Percentiles rank a stretch among this genome's conserved stretches.
phyloP scores from a whole-genome alignment of 495 filamentous ascomycete genomes.

The Talaromyces adpressus region DNA sequence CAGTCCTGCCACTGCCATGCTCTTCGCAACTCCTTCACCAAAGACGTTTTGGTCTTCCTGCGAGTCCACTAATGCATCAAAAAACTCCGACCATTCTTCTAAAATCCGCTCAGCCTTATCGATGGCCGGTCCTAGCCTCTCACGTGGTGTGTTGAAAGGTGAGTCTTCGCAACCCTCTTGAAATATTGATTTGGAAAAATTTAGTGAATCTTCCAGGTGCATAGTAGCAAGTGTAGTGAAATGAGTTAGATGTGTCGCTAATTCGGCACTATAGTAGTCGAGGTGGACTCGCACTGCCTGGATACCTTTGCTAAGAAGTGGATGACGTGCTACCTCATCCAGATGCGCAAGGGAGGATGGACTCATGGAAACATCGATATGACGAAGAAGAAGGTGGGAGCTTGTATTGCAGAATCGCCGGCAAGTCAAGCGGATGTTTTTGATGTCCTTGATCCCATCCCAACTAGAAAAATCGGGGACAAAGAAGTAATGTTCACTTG shows the following conservation, averaged over 20 bases:
- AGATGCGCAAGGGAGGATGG: neutral
- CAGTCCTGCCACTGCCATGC: neutral
- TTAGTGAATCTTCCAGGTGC: neutral
- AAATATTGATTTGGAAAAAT: neutral
- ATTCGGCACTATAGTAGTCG: neutral
- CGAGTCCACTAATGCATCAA: neutral
- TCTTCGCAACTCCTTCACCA: neutral
- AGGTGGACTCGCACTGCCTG: neutral
- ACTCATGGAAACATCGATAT: neutral
- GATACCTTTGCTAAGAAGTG: neutral
- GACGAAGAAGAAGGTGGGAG: slow-evolving; percentile 1
- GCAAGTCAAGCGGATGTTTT: neutral
- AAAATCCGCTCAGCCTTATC: neutral
- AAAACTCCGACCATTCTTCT: neutral
- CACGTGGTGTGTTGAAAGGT: neutral
- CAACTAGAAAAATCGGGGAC: neutral
- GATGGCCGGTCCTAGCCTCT: neutral
- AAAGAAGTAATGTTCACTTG: neutral
- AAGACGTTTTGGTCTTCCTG: neutral
- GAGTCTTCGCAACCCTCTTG: neutral
- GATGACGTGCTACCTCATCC: neutral
- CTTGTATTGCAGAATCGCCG: neutral
- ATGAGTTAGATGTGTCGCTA: neutral
- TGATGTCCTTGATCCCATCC: neutral
- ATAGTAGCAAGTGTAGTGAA: neutral